Evolutionary conservation across 1,284 basidiomycete species (phyloP), one percentile per base, ranked within the genome.

Genomic region (Clitocybe nebularis): DNA sequence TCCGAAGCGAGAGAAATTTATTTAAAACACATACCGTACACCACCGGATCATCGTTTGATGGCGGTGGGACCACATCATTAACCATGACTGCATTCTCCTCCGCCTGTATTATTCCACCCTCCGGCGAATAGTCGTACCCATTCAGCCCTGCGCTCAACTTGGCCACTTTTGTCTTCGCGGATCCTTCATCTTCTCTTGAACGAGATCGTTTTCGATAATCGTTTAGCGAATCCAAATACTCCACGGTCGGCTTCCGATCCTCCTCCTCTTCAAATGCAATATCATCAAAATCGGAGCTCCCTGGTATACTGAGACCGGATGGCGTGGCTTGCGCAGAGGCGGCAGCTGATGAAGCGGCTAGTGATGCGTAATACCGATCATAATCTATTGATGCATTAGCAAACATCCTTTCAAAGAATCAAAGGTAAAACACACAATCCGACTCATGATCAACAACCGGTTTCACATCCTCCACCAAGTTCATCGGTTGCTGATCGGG

Each of bases 351-450:
- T 0, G 84, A 83, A 2, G 77, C 81, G 9, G 77, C 81, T 33
- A 89, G 64, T 8, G 79, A 81, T 10, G 86, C 84, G 53, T 89
- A 89, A 51, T 89, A 89, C 42, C 82, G 81, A 43, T 88, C 86
- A 53, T 81, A 88, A 54, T 83, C 85, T 89, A 46, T 1, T 13
- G 44, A 26, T 19, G 32, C 17, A 46, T 44, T 35, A 41, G 39
- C 24, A n/a, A n/a, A 34, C 48, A 37, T 19, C 21, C 19, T 32
- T 5, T 7, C 2, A 11, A 16, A 16, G 2, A 35, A 13, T 39
- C 16, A 45, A 21, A 36, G 37, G 20, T 34, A 11, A 22, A 13
- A 66, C 81, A 54, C 52, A 86, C 84, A 82, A 56, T 85, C 81
- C 2, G 71, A 69, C 43, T 84, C 79, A 9, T 69, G 72, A 47